Base-by-base conservation (phyloP, 1,139 yeast species). In the Diutina ranongensis region DNA sequence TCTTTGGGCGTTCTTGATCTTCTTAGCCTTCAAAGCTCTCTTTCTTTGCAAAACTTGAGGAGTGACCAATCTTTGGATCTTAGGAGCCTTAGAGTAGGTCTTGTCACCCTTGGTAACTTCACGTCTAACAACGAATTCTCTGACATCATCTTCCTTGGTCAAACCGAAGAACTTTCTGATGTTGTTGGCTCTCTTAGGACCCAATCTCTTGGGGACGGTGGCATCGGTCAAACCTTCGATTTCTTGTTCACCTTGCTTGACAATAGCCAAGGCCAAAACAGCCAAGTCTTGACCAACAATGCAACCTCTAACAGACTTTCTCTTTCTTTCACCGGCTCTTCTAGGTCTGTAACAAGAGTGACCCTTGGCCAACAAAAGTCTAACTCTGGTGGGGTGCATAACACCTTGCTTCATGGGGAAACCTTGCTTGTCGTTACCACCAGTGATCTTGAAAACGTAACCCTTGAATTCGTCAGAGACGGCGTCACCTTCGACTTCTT, bases 341-440 rank as follows among this genome's bases (percentile, higher is more conserved):
- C 98, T 94, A 74, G 96, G 95, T 81, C 98, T 92, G 95, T 92
- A 92, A 83, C 97, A 89, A 65, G 97, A 86, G 80, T 78, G 85
- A 66, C 94, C 96, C 76, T 86, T 82, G 62, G 95, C 71, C 70
- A 92, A 80, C 70, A 94, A 81, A 65, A 92, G 83, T 73, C 86
- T 88, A 65, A 94, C 97, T 84, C 98, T 94, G 82, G 94, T 87
- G 75, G 98, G 97, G 80, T 87, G 94, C 82, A 92, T 79, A 59
- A 92, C 98, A 83, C 97, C 97, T 78, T 92, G 98, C 76, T 89
- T 92, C 98, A 94, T 92, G 77, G 98, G 97, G 96, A 92, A 94
- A 80, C 98, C 98, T 80, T 92, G 98, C 79, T 92, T 92, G 80
- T 92, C 98, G 85, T 94, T 94, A 83, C 98, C 98, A 70, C 98